Percentiles rank a stretch among this genome's conserved stretches.
Conservation (phyloP, 768 basidiomycete genomes). For the Amyloporia xantha region DNA sequence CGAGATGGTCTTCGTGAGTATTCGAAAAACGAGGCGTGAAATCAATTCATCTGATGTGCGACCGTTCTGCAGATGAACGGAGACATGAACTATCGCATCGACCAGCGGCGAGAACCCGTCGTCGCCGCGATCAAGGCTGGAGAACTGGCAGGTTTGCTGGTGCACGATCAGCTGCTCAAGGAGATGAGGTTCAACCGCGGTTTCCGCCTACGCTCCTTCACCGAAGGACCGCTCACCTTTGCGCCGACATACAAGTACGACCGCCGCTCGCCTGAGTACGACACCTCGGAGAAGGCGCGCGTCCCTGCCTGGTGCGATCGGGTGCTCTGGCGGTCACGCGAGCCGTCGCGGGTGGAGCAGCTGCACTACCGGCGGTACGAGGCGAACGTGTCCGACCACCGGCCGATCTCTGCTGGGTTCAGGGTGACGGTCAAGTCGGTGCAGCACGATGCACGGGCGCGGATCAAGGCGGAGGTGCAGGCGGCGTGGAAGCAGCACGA, state of each 20-base stretch:
- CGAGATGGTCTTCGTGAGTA: constrained; percentile 82
- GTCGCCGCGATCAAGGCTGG: constrained; percentile 60
- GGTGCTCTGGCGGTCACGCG: constrained; percentile 68
- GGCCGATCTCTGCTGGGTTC: constrained; percentile 81
- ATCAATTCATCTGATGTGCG: neutral
- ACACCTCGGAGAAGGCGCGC: constrained; percentile 83
- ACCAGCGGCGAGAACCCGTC: constrained; percentile 82
- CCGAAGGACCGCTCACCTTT: constrained; percentile 78
- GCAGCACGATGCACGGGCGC: constrained; percentile 46
- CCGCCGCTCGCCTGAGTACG: constrained; percentile 68
- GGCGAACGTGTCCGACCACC: constrained; percentile 83
- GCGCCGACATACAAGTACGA: constrained; percentile 96
- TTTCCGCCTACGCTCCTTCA: constrained; percentile 80
- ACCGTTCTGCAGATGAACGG: constrained; percentile 59
- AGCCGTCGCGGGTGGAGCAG: constrained; percentile 50
- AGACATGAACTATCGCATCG: constrained; percentile 97
- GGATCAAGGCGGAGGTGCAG: constrained; percentile 51
- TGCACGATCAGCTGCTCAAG: constrained; percentile 85
- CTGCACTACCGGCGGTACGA: constrained; percentile 80
- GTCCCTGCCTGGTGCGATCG: constrained; percentile 97
- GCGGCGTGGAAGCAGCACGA: constrained; percentile 41
- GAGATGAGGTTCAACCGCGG: constrained; percentile 85
- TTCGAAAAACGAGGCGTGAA: too few species aligned
- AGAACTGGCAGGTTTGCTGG: constrained; percentile 55
- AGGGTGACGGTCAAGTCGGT: constrained; percentile 68